Percentiles rank a stretch among this genome's conserved stretches.
Evolutionary conservation across 768 basidiomycete genomes (phyloP).

Genomic region (Russula vinacea): DNA sequence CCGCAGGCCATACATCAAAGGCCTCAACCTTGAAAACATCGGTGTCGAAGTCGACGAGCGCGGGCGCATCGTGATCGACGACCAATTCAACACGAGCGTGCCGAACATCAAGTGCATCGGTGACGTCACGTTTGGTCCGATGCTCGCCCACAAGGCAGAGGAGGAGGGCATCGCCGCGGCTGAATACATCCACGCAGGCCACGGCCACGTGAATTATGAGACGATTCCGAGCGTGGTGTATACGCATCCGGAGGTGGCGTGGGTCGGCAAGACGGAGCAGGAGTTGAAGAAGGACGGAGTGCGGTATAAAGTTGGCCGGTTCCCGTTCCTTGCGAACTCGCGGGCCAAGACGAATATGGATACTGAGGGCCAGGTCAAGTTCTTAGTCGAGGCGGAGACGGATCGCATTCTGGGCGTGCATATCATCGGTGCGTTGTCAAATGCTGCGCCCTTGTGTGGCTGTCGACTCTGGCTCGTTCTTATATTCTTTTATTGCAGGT

Average conservation of each 20-base stretch:
- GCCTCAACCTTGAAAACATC: conserved; percentile 82
- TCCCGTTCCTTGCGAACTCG: conserved; percentile 94
- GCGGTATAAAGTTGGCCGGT: conserved; percentile 89
- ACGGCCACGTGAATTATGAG: conserved; percentile 96
- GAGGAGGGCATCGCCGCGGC: conserved; percentile 98
- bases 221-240: conserved; percentile 95
- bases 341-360: conserved; percentile 96
- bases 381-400: conserved; percentile 92
- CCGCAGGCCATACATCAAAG: conserved; percentile 83
- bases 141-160: conserved; percentile 98
- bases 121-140: conserved; percentile 97
- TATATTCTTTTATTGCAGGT: no score
- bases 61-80: conserved; percentile 92
- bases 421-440: conserved; percentile 64
- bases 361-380: conserved; percentile 90
- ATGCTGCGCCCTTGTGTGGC: no score
- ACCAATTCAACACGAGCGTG: conserved; percentile 90
- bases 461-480: no score
- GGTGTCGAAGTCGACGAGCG: conserved; percentile 89
- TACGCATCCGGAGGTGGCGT: conserved; percentile 88
- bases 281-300: conserved; percentile 89
- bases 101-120: conserved; percentile 94
- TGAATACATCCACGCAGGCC: conserved; percentile 82
- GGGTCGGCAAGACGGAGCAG: conserved; percentile 98
- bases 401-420: conserved; percentile 90